Base-by-base conservation (phyloP, 2,329 filamentous ascomycete species). In the Kalmusia sp. region DNA sequence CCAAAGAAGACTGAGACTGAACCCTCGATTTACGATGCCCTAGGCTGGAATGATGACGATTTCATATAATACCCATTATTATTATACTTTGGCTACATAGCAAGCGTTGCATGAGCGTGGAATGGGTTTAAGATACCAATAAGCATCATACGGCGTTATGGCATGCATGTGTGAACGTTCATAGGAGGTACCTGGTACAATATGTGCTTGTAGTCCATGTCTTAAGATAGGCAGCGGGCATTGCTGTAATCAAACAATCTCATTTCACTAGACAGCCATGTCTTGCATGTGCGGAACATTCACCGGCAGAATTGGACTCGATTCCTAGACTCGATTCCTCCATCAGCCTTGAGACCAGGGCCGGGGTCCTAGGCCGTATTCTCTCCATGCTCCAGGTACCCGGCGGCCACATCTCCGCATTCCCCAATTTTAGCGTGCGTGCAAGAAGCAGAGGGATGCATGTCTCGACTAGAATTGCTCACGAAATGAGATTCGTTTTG, bases 21-120 rank as follows among this genome's bases (percentile, higher is more conserved):
- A 47, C 37, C 55, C 14, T 67, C 62, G 19, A 76, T 80, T 41
- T 80, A 79, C 53, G 75, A 75, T 45, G 70, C 69, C 9, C 56
- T 80, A 47, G 78, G 78, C 22, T 81, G 79, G 79, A 73, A 80
- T 61, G 64, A 72, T 31, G 67, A 69, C 30, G 61, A 49, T 41
- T 54, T 67, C 39, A 43, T 41, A 53, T 63, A 56, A 54, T 44
- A 31, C 34, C 22, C 37, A 39, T 52, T 39, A 11, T 55, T 47
- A 50, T 41, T 52, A 49, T 40, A 47, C 54, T 49, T 60, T 51
- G 53, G 19, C 52, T 72, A 73, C 62, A 75, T 75, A 68, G 69
- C 71, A 63, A 69, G 59, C 46, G 19, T 43, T 53, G 51, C 53
- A 61, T 15, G 54, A 49, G 11, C 12, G 28, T 8, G 30, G 43